These are phyloP conservation scores for Arachnopeziza araneosa DNA, from an alignment of 2,329 filamentous ascomycete species.

Conservation along the genomic window DNA sequence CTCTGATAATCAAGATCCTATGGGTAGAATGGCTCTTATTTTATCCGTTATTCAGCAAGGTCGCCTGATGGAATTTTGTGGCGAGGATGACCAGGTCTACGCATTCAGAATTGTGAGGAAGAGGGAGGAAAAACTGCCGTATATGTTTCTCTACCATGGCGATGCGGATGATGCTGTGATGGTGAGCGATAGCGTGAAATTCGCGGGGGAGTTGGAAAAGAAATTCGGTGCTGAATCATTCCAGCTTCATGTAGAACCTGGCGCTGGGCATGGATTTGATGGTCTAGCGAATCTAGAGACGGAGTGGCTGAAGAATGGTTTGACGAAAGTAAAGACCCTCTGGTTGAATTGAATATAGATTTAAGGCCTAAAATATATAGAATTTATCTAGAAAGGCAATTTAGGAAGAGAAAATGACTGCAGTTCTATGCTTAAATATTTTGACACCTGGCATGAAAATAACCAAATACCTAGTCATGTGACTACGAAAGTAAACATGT, in stretches of 20 bases:
- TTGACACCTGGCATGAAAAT: too few relatives aligned
- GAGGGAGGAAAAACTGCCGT: conserved; percentile 9
- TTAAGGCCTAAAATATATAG: not conserved
- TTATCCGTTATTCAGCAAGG: conserved; percentile 14
- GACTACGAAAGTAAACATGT: too few relatives aligned
- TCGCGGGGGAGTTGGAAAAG: conserved; percentile 10
- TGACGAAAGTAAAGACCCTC: not conserved
- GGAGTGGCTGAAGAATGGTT: not conserved
- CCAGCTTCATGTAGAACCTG: not conserved
- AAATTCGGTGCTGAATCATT: conserved; percentile 10
- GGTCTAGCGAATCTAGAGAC: not conserved
- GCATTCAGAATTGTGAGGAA: conserved; percentile 13
- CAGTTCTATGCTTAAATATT: too few relatives aligned
- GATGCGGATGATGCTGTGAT: conserved; percentile 17
- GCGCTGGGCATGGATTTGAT: not conserved
- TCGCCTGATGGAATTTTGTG: conserved; percentile 9
- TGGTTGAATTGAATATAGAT: not conserved
- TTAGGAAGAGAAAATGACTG: not conserved
- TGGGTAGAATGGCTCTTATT: conserved; percentile 9
- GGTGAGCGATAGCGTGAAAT: conserved; percentile 8
- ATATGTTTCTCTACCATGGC: conserved; percentile 16
- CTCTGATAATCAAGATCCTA: conserved; percentile 7
- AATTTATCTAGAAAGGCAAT: not conserved
- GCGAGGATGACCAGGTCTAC: conserved; percentile 11
- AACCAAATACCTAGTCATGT: too few relatives aligned